Percentiles rank a stretch among this genome's conserved stretches.
phyloP scores from a whole-genome alignment of 2,329 filamentous ascomycete genomes.

The Penicillium occitanis region DNA sequence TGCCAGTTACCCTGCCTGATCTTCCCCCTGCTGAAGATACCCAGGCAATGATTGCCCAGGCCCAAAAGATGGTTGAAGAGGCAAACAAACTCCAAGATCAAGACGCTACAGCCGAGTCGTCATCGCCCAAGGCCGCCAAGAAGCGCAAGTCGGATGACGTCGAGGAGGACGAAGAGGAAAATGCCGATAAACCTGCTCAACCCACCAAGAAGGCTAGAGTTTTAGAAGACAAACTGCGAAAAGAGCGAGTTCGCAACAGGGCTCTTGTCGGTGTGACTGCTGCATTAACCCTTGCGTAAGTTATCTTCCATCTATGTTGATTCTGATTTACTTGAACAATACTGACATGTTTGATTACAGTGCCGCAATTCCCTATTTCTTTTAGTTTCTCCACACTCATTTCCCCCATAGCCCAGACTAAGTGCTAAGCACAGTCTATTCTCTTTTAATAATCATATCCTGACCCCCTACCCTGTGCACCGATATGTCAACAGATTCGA shows the following conservation, averaged over 20 bases:
- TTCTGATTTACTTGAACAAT: neutral
- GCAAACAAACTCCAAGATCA: constrained; percentile 53
- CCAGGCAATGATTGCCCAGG: constrained; percentile 78
- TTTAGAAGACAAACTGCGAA: constrained; percentile 74
- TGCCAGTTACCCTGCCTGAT: constrained; percentile 66
- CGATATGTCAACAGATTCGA: constrained; percentile 12
- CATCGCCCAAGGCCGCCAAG: constrained; percentile 43
- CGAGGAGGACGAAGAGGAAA: constrained; percentile 50
- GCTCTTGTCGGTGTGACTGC: constrained; percentile 83
- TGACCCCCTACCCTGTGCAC: constrained; percentile 5
- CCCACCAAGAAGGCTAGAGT: constrained; percentile 68
- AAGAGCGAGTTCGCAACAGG: constrained; percentile 81
- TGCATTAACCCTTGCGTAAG: constrained; percentile 87
- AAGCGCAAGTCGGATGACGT: constrained; percentile 77
- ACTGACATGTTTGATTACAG: constrained; percentile 27
- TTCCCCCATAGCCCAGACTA: constrained; percentile 13
- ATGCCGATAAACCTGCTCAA: constrained; percentile 42
- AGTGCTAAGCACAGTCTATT: constrained; percentile 7
- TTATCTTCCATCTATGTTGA: constrained; percentile 30
- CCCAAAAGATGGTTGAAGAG: constrained; percentile 82
- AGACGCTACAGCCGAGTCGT: constrained; percentile 33
- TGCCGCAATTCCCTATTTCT: constrained; percentile 51
- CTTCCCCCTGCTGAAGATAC: constrained; percentile 75
- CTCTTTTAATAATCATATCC: constrained; percentile 18
- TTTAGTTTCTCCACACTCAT: constrained; percentile 30